Conservation (phyloP, 2,329 filamentous ascomycete species). For the Colletotrichum tropicale region DNA sequence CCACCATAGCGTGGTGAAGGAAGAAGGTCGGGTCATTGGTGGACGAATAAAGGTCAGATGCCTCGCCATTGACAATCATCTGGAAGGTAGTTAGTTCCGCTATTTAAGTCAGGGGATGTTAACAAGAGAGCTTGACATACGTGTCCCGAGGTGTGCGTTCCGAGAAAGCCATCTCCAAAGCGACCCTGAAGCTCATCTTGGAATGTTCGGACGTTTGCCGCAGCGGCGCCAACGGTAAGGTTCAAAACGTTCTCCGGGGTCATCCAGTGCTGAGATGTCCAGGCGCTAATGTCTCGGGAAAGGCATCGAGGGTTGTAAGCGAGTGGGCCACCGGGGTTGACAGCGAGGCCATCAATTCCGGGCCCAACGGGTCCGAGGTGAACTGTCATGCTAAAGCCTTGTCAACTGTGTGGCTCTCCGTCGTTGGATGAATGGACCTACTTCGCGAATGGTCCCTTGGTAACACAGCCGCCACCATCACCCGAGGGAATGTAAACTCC, state of each 20-base stretch:
- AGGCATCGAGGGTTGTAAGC: slow-evolving; percentile 34
- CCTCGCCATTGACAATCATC: slow-evolving; percentile 26
- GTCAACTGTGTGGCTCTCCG: not conserved
- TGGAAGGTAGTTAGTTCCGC: no score
- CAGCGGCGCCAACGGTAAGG: slow-evolving; percentile 21
- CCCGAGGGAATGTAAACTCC: slow-evolving; percentile 35
- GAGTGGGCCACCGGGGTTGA: slow-evolving; percentile 24
- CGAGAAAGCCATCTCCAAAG: slow-evolving; percentile 28
- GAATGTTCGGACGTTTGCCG: slow-evolving; percentile 33
- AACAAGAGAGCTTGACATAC: not conserved
- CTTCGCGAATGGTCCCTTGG: slow-evolving; percentile 55
- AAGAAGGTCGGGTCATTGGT: slow-evolving; percentile 29
- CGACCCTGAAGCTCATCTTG: slow-evolving; percentile 35
- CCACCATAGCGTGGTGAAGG: slow-evolving; percentile 28
- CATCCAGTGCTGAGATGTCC: slow-evolving; percentile 21
- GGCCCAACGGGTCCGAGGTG: slow-evolving; percentile 32
- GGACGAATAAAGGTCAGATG: slow-evolving; percentile 28
- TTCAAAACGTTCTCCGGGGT: slow-evolving; percentile 25
- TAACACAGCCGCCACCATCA: slow-evolving; percentile 46
- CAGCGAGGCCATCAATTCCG: slow-evolving; percentile 8
- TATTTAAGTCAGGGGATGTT: rapidly evolving
- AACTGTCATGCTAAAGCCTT: slow-evolving; percentile 23
- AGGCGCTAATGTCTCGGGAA: slow-evolving; percentile 28
- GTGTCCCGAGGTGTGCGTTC: slow-evolving; percentile 29
- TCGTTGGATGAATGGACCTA: slow-evolving; percentile 20